A percentile compares a stretch with the other conserved stretches of the same genome.
phyloP scores from a whole-genome alignment of 345 rosid species.

The Schrenkiella parvula region DNA sequence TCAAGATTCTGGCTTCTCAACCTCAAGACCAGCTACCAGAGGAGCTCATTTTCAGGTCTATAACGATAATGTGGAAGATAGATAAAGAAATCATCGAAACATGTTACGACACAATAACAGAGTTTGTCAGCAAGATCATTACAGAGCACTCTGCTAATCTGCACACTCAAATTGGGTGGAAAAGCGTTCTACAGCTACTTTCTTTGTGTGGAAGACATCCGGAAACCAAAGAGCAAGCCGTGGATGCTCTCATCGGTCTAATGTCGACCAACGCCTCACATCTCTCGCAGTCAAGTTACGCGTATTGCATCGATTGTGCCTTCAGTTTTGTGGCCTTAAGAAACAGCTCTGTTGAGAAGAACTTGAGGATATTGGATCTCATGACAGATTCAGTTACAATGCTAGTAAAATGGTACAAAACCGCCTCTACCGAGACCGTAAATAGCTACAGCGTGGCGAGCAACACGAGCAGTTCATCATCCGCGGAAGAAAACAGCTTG shows the following conservation, averaged over 20 bases:
- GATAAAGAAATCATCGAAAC: constrained; percentile 84
- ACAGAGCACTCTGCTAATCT: constrained; percentile 54
- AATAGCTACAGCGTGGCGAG: constrained; percentile 43
- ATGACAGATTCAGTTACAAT: constrained; percentile 57
- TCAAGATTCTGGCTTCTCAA: constrained; percentile 48
- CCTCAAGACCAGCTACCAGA: constrained; percentile 50
- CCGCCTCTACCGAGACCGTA: constrained; percentile 38
- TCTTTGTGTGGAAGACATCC: constrained; percentile 66
- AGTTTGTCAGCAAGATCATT: constrained; percentile 59
- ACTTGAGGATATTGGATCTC: constrained; percentile 60
- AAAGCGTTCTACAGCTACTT: constrained; percentile 63
- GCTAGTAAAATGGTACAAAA: constrained; percentile 54
- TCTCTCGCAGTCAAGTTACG: constrained; percentile 52
- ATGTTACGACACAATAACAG: constrained; percentile 52
- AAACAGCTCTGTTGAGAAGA: constrained; percentile 65
- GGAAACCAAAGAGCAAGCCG: constrained; percentile 69
- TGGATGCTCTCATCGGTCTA: constrained; percentile 58
- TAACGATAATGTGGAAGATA: constrained; percentile 81
- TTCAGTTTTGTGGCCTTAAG: constrained; percentile 70
- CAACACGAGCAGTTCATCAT: constrained; percentile 51
- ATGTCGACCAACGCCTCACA: constrained; percentile 45
- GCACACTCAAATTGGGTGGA: constrained; percentile 77
- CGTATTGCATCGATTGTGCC: constrained; percentile 73
- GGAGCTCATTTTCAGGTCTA: constrained; percentile 72
- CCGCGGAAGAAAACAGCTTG: constrained; percentile 41